phyloP scores from a whole-genome alignment of 2,329 filamentous ascomycete genomes.

The Cadophora malorum region DNA sequence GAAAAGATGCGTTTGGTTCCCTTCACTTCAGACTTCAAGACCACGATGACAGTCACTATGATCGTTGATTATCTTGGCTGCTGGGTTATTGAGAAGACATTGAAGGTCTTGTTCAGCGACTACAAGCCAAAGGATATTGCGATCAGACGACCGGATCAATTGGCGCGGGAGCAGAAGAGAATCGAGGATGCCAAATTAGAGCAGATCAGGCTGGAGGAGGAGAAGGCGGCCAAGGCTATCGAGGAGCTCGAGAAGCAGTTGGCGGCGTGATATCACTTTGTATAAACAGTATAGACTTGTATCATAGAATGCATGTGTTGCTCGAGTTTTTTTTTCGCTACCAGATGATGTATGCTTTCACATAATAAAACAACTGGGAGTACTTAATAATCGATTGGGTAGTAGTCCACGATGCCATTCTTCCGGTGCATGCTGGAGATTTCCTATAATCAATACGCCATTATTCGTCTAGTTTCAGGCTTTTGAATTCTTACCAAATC shows the following conservation, averaged over 20 bases:
- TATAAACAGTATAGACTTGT: constrained; percentile 31
- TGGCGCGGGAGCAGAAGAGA: constrained; percentile 75
- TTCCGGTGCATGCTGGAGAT: background rate
- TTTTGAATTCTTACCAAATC: background rate
- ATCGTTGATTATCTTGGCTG: constrained; percentile 85
- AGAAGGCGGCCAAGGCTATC: constrained; percentile 57
- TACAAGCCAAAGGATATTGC: constrained; percentile 95
- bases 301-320: constrained; percentile 28
- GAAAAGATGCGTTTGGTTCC: constrained; percentile 90
- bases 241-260: constrained; percentile 65
- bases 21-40: constrained; percentile 88
- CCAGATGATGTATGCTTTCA: background rate
- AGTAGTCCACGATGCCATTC: background rate
- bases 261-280: constrained; percentile 48
- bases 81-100: constrained; percentile 82
- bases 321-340: background rate
- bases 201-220: constrained; percentile 57
- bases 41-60: constrained; percentile 85
- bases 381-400: too few species aligned
- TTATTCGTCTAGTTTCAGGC: background rate
- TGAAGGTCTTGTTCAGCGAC: constrained; percentile 89
- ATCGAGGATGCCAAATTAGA: constrained; percentile 63
- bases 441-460: background rate
- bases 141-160: constrained; percentile 82
- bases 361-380: too few species aligned